phyloP scores from a whole-genome alignment of 2,329 filamentous ascomycete species.

The Beauveria sp. region DNA sequence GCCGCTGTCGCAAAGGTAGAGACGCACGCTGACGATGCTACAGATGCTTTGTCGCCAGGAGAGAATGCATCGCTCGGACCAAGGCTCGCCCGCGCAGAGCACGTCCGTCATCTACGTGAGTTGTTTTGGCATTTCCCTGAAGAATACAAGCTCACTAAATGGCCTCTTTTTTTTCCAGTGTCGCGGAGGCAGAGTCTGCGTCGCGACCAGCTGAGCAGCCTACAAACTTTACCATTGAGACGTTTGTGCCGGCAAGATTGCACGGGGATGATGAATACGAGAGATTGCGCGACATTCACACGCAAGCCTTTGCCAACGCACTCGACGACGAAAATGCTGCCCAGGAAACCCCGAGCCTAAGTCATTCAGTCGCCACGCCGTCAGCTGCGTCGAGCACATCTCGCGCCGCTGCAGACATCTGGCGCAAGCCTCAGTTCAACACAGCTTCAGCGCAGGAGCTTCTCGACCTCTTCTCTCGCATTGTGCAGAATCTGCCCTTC shows the following conservation, averaged over 20 bases:
- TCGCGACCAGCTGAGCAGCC: neutral
- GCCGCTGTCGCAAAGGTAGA: neutral
- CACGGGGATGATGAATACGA: neutral
- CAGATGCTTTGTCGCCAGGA: slow-evolving; percentile 11
- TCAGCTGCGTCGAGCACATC: slow-evolving; percentile 1
- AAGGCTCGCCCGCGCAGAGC: slow-evolving; percentile 10
- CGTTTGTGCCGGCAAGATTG: neutral
- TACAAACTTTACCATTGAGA: slow-evolving; percentile 3
- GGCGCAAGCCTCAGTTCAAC: slow-evolving; percentile 9
- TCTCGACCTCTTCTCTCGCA: neutral
- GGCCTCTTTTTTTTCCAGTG: neutral
- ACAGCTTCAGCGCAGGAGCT: slow-evolving; percentile 4
- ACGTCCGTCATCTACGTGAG: slow-evolving; percentile 1
- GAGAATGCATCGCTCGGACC: slow-evolving; percentile 11
- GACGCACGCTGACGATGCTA: neutral
- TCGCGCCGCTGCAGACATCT: slow-evolving; percentile 10
- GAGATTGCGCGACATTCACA: slow-evolving; percentile 1
- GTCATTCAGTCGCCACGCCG: neutral
- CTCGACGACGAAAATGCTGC: neutral
- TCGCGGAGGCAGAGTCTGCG: neutral
- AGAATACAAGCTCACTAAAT: too few relatives aligned
- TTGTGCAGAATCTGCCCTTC: neutral
- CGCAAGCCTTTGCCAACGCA: neutral
- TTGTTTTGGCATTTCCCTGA: neutral
- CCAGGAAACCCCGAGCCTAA: neutral